Base-by-base conservation (phyloP, 371 early-diverging fungal species). In the Apophysomyces trapeziformis region DNA sequence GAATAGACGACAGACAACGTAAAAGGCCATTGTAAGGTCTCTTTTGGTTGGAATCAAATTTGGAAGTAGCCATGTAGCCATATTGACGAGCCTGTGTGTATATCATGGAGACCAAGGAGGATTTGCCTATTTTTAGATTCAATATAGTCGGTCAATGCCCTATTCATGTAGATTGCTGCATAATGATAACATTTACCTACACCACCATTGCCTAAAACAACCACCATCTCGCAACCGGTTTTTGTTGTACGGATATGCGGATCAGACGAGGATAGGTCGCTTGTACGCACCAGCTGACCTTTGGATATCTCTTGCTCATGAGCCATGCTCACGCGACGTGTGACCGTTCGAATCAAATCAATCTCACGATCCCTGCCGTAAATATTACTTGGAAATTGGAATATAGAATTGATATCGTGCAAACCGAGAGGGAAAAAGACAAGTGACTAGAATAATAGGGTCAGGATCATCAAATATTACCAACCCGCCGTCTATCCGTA, bases 11-110 rank as follows among this genome's bases (percentile, higher is more conserved):
- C 7, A 82, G 57, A 41, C 82, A 79, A 9, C 70, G 70, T 12
- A 79, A 62, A 39, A 82, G 60, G 0, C 82, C 79, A 64, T 77
- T 74, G 56, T 79, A 82, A 16, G 82, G 82, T 18, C 73, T 65
- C 41, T 79, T 73, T 60, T 79, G 79, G 26, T 73, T 75, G 16
- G 69, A 72, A 58, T 82, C 82, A 21, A 82, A 82, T 65, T 82
- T 82, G 32, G 79, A 73, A 7, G 73, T 66, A 16, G 79, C 82
- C 26, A 77, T 63, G 38, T 75, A 82, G 12, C 82, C 82, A 50
- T 67, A 75, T 21, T 77, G 77, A 14, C 82, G 67, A 21, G 82
- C 75, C 9, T 79, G 69, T 2, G 67, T 69, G 56, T 75, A 71
- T 2, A 81, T 66, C 9, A 69, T 70, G 14, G 68, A 67, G 5